Percentiles rank a stretch among this genome's conserved stretches.
These are phyloP conservation scores for Aspergillus eucalypticola DNA, from an alignment of 2,329 filamentous ascomycete genomes.

Conservation along the genomic window DNA sequence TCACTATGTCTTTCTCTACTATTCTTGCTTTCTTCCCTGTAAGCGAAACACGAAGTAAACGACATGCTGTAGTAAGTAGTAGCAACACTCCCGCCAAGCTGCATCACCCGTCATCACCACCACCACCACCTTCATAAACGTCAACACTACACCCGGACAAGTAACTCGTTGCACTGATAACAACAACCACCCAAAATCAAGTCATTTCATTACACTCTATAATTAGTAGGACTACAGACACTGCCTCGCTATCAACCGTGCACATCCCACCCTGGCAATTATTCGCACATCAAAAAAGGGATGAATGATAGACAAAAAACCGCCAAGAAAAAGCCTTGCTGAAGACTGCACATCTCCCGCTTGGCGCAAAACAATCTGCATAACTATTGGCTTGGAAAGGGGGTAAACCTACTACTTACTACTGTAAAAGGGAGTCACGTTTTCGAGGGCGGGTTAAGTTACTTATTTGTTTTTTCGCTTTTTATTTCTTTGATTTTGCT, in stretches of 20 bases:
- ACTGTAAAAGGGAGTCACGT: not conserved
- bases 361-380: constrained; percentile 5
- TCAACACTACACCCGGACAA: too few relatives aligned
- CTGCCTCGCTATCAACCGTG: too few relatives aligned
- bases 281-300: not conserved
- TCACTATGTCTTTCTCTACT: too few relatives aligned
- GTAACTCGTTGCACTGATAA: too few relatives aligned
- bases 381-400: constrained; percentile 10
- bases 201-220: not conserved
- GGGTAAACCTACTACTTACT: too few relatives aligned
- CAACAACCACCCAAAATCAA: not conserved
- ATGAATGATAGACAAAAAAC: not conserved
- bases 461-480: not conserved
- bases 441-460: not conserved
- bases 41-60: too few relatives aligned
- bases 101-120: too few relatives aligned
- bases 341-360: constrained; percentile 5
- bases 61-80: too few relatives aligned
- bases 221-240: not conserved
- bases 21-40: too few relatives aligned
- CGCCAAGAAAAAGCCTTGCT: constrained; percentile 11
- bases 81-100: too few relatives aligned
- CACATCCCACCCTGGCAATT: not conserved
- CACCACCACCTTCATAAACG: too few relatives aligned
- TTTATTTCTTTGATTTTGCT: not conserved